Evolutionary conservation across 345 rosid species (phyloP), one percentile per base, ranked within the genome.

Genomic region (Heritiera littoralis): DNA sequence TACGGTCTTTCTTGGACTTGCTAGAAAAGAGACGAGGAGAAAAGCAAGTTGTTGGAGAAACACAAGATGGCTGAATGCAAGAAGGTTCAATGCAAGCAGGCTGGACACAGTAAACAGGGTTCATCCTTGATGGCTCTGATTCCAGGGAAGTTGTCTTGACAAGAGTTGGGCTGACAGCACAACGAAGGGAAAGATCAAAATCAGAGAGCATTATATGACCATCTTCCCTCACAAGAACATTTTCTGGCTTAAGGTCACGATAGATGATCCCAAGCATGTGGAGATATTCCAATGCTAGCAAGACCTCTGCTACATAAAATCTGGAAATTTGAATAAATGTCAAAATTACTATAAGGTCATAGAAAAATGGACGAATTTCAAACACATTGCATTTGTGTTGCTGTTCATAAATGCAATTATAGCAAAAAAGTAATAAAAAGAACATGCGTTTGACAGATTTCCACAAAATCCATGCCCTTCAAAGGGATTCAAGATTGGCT

Each of bases 141-240:
- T 91, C 95, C 0, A 84, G 70, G 72, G 90, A 81, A 9, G 97
- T 75, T 71, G 86, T 84, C 81, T 83, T 90, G 80, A 94, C 90
- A 7, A 94, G 92, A 30, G 97, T 92, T 7, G 95, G 97, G 82
- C 89, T 94, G 72, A 94, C 98, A 7, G 90, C 68, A 75, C 98
- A 94, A 6, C 94, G 92, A 78, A 94, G 95, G 58, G 96, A 92
- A 49, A 92, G 91, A 83, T 92, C 96, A 78, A 92, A 92, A 81
- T 90, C 96, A 59, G 96, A 90, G 73, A 92, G 96, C 96, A 90
- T 92, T 83, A 92, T 90, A 75, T 90, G 96, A 56, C 96, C 96
- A 51, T 90, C 93, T 23, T 89, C 93, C 70, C 93, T 84, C 63
- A 92, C 92, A 6, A 92, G 90, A 40, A 92, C 94, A 75, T 92